These are phyloP conservation scores for Chrysanthemum makinoi DNA, from an alignment of 129 eudicot genomes.

Conservation along the genomic window DNA sequence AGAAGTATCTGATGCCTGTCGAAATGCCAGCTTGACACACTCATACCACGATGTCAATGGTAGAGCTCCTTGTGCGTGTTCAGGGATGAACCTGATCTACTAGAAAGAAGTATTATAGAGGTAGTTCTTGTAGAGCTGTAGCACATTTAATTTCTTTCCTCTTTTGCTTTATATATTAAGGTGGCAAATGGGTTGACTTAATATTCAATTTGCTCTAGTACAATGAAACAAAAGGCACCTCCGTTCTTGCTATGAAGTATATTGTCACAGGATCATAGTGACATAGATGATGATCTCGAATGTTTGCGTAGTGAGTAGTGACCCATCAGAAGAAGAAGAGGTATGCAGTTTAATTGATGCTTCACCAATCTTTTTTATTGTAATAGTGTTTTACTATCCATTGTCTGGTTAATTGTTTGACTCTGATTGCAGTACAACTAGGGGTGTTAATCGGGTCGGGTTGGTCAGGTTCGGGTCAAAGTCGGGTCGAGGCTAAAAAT, in stretches of 20 bases:
- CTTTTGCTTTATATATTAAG: conserved; percentile 6
- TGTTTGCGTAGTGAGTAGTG: too few species aligned
- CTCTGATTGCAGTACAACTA: too few species aligned
- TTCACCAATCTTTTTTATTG: conserved; percentile 8
- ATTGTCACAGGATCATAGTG: too few species aligned
- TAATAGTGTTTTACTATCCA: too few species aligned
- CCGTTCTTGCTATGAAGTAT: conserved; percentile 12
- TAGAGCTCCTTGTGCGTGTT: conserved; percentile 52
- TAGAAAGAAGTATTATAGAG: conserved; percentile 29
- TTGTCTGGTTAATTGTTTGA: too few species aligned
- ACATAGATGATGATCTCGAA: too few species aligned
- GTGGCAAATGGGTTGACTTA: neutral
- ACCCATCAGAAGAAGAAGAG: too few species aligned
- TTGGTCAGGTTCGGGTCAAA: too few species aligned
- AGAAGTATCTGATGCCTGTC: conserved; percentile 22
- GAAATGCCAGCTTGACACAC: conserved; percentile 27
- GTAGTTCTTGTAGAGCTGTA: conserved; percentile 22
- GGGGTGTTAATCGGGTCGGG: too few species aligned
- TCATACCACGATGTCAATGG: conserved; percentile 42
- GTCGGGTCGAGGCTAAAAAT: too few species aligned
- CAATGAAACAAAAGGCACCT: conserved; percentile 31
- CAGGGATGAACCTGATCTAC: conserved; percentile 36
- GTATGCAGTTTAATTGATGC: conserved; percentile 31
- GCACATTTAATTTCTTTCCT: conserved; percentile 4
- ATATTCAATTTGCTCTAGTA: conserved; percentile 30